Evolutionary conservation across 169 alveolate species (phyloP), one percentile per base, ranked within the genome.

Genomic region (Toxoplasma gondii): DNA sequence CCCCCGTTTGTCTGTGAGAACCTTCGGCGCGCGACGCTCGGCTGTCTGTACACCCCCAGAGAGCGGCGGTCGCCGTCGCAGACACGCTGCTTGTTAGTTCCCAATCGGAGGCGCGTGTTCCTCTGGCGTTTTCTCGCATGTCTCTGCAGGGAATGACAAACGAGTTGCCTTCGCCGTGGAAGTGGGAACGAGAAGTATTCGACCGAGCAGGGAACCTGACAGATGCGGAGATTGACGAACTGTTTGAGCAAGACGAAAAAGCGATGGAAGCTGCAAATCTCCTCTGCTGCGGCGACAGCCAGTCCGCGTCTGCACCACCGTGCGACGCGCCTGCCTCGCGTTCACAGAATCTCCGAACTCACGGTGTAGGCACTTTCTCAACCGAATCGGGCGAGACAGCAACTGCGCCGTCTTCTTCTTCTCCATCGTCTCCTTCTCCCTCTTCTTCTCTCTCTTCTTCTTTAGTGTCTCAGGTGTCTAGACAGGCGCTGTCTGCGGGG

Each of bases 161-260:
- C 38, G 95, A 93, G 49, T 34, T 93, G 67, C 95, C 95, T 19
- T 93, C 95, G 24, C 95, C 95, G 41, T 93, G 95, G 95, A 43
- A 67, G 53, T 93, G 95, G 95, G 95, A 93, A 69, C 80, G 91
- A 69, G 91, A 44, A 31, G 91, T 93, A 16, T 93, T 93, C 86
- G 64, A 36, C 64, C 41, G 78, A 22, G 95, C 92, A 31, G 95
- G 95, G 39, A 49, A 39, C 54, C 70, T 93, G 39, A 34, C 95
- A 34, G 91, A 93, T 39, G 88, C 53, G 45, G n/a, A 64, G 80
- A 86, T 92, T 54, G 88, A 44, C 34, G 83, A 43, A 74, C 95
- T 92, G 44, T 88, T 92, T n/a, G 81, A 83, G 45, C 80, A 83
- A 34, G 92, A 83, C 64, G 88, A 83, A 31, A 84, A 83, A 82